Evolutionary conservation across 495 filamentous ascomycete genomes (phyloP), one percentile per base, ranked within the genome.

Genomic region (Chaetomium fimeti): DNA sequence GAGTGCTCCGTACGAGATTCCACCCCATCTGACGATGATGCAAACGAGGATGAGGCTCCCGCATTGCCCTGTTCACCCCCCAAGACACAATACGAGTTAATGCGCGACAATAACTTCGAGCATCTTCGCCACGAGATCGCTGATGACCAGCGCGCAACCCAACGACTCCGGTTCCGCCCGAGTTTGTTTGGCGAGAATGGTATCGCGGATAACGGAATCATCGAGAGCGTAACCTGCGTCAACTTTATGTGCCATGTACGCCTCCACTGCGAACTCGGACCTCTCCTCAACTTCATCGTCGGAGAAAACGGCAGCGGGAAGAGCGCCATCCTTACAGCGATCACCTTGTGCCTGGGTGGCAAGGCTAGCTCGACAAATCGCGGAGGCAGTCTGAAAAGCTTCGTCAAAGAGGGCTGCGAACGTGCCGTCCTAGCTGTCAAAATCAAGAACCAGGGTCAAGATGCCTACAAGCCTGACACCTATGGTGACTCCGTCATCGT

Each of bases 281-380:
- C 94, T 0, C 82, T 97, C 6, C 94, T 98, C 68, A 99, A 98
- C 74, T 99, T 98, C 76, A 92, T 99, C 57, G 91, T 96, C 60
- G 94, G 94, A 3, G 91, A 96, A 71, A 99, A 99, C 74, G 94
- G 94, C 47, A 98, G 94, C 70, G 94, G 94, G n/a, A 99, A 99
- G 78, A 97, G 93, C 73, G 94, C 94, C 25, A 87, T 98, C 24
- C 78, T 99, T n/a, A 97, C 94, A 2, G 94, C 91, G 8, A 85
- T 99, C 60, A 97, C 92, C 0, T 81, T 99, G 36, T 98, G 95
- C 69, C 82, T 99, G 9, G 95, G 94, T 42, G 94, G 91, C 3
- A 97, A 96, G 74, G 91, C 93, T n/a, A 89, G 88, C 51, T 84
- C 91, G 5, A 98, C 94, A n/a, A 97, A 97, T 71, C 87, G 94